Base-by-base conservation (phyloP, 371 early-diverging fungal genomes). In the Mucor sp. region DNA sequence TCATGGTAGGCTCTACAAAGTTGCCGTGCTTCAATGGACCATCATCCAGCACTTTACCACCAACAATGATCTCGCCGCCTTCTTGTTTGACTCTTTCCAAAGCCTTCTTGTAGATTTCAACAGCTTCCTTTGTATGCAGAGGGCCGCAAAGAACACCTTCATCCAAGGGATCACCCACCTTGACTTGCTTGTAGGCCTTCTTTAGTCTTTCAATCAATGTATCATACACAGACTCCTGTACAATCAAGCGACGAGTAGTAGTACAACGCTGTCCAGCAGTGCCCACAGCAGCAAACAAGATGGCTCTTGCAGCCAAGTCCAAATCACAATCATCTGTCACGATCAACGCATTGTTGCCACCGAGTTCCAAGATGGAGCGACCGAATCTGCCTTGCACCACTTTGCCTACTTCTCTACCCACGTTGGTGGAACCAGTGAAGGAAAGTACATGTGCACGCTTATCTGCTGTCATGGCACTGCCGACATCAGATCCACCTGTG, bases 251-350 rank as follows among this genome's bases (percentile, higher is more conserved):
- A 32, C 97, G 91, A 2, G 97, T 93, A 30, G 98, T 98, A 1
- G 98, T 98, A 80, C 98, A 97, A 35, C 98, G 84, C 81, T 98
- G 98, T 27, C 98, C 98, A 48, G 97, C 94, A 25, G 98, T 98
- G 41, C 98, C 98, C 8, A 97, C 98, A 19, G 98, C 97, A 17
- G 98, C 97, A 82, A 98, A 98, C 50, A 97, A 81, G 58, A 94
- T 89, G 12, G 95, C 88, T 41, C 95, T 89, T 11, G 97, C 84
- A 7, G 98, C 97, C 53, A 98, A 78, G 58, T 97, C 95, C 23
- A 96, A 68, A 74, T 98, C 96, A n/a, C 97, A 96, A 67, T 97
- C 97, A 27, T 91, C 90, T 75, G 91, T 93, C 43, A 95, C 95
- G 55, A 96, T 90, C 60, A 97, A 91, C 48, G 97, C 97, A 69